Percentiles rank a stretch among this genome's conserved stretches.
phyloP scores from a whole-genome alignment of 169 alveolate species.

The Plasmodium gallinaceum region DNA sequence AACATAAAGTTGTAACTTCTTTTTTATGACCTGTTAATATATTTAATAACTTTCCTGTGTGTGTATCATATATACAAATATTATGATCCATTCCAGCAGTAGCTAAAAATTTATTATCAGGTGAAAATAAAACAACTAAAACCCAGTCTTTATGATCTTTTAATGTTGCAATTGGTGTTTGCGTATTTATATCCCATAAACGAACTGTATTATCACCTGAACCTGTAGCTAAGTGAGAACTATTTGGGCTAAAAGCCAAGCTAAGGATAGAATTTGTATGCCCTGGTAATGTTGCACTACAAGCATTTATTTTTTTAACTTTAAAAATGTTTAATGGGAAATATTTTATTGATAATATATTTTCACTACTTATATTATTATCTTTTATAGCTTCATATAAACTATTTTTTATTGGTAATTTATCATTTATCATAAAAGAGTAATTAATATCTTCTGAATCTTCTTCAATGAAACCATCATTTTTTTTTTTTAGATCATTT shows the following conservation, averaged over 20 bases:
- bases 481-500: constrained; percentile 79
- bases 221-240: constrained; percentile 93
- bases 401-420: constrained; percentile 80
- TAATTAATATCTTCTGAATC: constrained; percentile 79
- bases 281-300: constrained; percentile 93
- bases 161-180: constrained; percentile 92
- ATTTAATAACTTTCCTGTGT: constrained; percentile 75
- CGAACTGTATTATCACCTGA: constrained; percentile 96
- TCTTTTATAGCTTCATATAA: constrained; percentile 81
- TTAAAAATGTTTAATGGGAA: constrained; percentile 88
- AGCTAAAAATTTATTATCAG: constrained; percentile 93
- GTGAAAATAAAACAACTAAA: constrained; percentile 93
- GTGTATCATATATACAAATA: constrained; percentile 90
- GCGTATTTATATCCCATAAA: constrained; percentile 95
- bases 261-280: constrained; percentile 93
- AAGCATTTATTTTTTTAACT: constrained; percentile 92
- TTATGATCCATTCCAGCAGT: constrained; percentile 94
- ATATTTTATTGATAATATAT: constrained; percentile 85
- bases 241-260: constrained; percentile 93
- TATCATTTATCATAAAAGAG: constrained; percentile 83
- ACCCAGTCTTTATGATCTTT: constrained; percentile 97
- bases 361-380: constrained; percentile 85
- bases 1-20: constrained; percentile 88
- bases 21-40: constrained; percentile 77
- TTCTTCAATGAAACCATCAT: constrained; percentile 33